These are phyloP conservation scores for Gloeostereum incarnatum DNA, from an alignment of 768 basidiomycete species.

Conservation along the genomic window DNA sequence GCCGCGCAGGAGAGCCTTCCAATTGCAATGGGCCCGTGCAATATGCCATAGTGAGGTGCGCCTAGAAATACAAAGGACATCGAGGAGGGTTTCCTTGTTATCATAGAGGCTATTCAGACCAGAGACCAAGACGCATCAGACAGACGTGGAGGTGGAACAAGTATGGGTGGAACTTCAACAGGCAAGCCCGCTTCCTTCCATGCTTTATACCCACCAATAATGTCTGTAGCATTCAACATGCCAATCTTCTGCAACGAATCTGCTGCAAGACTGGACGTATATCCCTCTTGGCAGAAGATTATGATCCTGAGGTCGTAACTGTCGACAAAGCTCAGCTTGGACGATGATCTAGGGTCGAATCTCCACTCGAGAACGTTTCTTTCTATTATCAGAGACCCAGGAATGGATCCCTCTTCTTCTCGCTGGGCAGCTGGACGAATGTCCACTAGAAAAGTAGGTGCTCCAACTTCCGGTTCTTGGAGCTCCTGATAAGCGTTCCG, in stretches of 20 bases:
- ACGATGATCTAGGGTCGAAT: constrained; percentile 59
- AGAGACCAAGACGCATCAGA: too few relatives aligned
- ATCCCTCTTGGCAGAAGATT: constrained; percentile 68
- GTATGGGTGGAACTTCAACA: constrained; percentile 31
- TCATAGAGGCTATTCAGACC: too few relatives aligned
- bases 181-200: constrained; percentile 67
- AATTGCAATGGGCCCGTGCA: too few relatives aligned
- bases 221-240: constrained; percentile 65
- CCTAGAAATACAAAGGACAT: too few relatives aligned
- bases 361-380: constrained; percentile 75
- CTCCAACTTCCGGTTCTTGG: constrained; percentile 36
- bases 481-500: constrained; percentile 53
- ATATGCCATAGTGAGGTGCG: too few relatives aligned
- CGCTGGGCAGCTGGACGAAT: constrained; percentile 63
- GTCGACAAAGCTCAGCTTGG: constrained; percentile 57
- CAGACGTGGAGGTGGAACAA: too few relatives aligned
- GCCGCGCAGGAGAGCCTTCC: too few relatives aligned
- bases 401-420: constrained; percentile 45
- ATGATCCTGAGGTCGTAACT: constrained; percentile 70
- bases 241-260: constrained; percentile 61
- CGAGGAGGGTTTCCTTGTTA: too few relatives aligned
- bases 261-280: constrained; percentile 66
- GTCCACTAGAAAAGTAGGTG: constrained; percentile 69
- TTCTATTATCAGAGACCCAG: constrained; percentile 65
- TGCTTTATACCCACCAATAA: constrained; percentile 64